phyloP scores from a whole-genome alignment of 192 early-diverging fungal species.

The Podila horticola region DNA sequence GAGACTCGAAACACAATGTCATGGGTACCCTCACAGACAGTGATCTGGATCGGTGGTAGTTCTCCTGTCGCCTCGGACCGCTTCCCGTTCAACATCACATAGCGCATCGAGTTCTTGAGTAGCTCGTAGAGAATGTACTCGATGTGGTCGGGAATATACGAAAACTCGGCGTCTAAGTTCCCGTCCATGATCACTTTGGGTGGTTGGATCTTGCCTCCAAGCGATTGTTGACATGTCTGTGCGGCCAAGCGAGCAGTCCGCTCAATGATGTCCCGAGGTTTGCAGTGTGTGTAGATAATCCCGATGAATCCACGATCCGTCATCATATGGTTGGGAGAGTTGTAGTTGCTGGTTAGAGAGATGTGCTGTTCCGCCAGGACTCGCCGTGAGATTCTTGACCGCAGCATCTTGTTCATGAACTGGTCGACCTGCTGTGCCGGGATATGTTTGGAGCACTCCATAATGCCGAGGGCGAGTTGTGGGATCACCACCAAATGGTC shows the following conservation, averaged over 20 bases:
- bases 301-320: conserved; percentile 61
- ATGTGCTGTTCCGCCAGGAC: conserved; percentile 95
- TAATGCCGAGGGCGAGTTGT: conserved; percentile 84
- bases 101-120: conserved; percentile 84
- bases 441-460: conserved; percentile 82
- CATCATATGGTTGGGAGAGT: conserved; percentile 38
- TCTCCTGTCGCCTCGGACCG: conserved; percentile 15
- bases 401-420: conserved; percentile 92
- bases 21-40: conserved; percentile 78
- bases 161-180: conserved; percentile 75
- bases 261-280: conserved; percentile 54
- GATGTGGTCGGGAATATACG: conserved; percentile 95
- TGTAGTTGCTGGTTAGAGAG: conserved; percentile 72
- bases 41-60: conserved; percentile 87
- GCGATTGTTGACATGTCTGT: conserved; percentile 7
- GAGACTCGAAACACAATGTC: conserved; percentile 91
- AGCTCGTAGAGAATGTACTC: conserved; percentile 95
- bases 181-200: conserved; percentile 86
- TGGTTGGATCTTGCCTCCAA: conserved; percentile 39
- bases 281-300: conserved; percentile 70
- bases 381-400: conserved; percentile 88
- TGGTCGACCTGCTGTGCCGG: conserved; percentile 71
- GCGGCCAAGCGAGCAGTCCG: conserved; percentile 24
- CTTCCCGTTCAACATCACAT: conserved; percentile 10
- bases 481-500: conserved; percentile 84